Evolutionary conservation across 192 early-diverging fungal genomes (phyloP), one percentile per base, ranked within the genome.

Genomic region (Geranomyces variabilis): DNA sequence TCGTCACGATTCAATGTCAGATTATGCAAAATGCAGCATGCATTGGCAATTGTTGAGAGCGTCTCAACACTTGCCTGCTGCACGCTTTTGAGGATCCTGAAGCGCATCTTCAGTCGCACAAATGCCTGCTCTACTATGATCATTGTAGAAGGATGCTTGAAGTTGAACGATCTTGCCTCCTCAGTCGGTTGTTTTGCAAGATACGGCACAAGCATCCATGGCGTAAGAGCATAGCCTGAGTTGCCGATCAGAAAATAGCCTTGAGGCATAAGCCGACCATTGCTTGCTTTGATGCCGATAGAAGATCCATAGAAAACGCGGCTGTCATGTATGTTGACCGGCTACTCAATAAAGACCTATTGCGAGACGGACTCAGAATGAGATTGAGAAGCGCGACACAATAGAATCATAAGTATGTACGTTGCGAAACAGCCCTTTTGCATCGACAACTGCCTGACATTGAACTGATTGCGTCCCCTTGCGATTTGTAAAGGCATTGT

Each of bases 121-220:
- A 60, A 60, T 33, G 58, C 58, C 58, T 60, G 58, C 30, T 60
- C 58, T 17, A 60, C 58, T 17, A 60, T 60, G 17, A 60, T 60
- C 28, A 6, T 19, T 6, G 31, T 60, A 17, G 58, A 60, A 7
- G 58, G 29, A 17, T 30, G 30, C 19, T 17, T 31, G 58, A 60
- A 60, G 28, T 60, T 60, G 28, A 60, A 60, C 6, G 22, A 31
- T 26, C 15, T 24, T 19, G 22, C 17, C 58, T 33, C 28, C 7
- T 60, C 22, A 24, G 58, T 24, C 28, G 58, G 28, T 29, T 26
- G 31, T 33, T 19, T 33, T 19, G 28, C 58, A 5, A 19, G 22
- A 33, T 30, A 60, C 7, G 58, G 58, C 22, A 60, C 58, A 19
- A 60, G 22, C 58, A 60, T 60, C 22, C 28, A 60, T 17, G 28